phyloP scores from a whole-genome alignment of 225 moss, liverwort and hornwort genomes.

The Pleurozium schreberi region DNA sequence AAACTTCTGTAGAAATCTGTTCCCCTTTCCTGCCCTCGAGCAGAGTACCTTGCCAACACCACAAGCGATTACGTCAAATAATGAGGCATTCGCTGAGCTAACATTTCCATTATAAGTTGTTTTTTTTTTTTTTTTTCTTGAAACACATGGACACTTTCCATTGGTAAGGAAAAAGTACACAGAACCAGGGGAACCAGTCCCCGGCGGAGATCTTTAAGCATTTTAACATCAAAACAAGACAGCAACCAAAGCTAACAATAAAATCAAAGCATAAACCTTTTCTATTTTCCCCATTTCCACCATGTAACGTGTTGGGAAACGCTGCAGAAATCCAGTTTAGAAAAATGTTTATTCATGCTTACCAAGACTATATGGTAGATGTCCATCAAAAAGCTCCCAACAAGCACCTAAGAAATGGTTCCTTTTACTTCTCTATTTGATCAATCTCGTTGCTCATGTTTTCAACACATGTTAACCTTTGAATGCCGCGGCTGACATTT shows the following conservation, averaged over 20 bases:
- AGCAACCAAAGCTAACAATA: background rate
- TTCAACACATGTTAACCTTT: background rate
- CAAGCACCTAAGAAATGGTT: background rate
- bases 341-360: background rate
- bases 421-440: background rate
- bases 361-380: background rate
- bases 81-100: background rate
- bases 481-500: too few relatives aligned
- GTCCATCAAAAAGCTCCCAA: background rate
- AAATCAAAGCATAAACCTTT: conserved; percentile 28
- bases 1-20: conserved; percentile 65
- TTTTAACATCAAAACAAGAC: too few relatives aligned
- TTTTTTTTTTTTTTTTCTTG: too few relatives aligned
- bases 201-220: too few relatives aligned
- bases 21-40: conserved; percentile 44
- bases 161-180: too few relatives aligned
- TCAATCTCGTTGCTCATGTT: background rate
- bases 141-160: too few relatives aligned
- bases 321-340: conserved; percentile 24
- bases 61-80: background rate
- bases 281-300: conserved; percentile 90
- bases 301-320: conserved; percentile 53
- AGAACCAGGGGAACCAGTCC: too few relatives aligned
- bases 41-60: conserved; percentile 45
- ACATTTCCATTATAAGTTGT: background rate